phyloP scores from a whole-genome alignment of 164 flowering plant species.

The Litsea cubeba region DNA sequence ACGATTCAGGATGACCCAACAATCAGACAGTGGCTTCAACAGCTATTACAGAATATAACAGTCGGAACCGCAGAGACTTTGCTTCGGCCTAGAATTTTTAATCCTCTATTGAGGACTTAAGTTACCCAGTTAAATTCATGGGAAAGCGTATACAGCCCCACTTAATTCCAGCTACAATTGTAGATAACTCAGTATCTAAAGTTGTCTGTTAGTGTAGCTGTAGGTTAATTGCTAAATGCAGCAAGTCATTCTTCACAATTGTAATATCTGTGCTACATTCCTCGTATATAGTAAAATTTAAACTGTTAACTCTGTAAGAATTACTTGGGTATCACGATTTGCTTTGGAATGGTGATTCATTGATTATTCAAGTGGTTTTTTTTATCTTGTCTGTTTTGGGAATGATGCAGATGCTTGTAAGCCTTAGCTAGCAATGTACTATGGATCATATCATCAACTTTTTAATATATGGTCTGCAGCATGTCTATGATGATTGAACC shows the following conservation, averaged over 20 bases:
- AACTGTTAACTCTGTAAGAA: no score
- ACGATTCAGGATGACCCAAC: conserved; percentile 21
- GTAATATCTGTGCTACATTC: neutral
- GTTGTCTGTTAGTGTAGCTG: neutral
- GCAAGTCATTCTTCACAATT: neutral
- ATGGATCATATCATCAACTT: no score
- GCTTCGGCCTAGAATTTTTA: conserved; percentile 22
- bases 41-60: conserved; percentile 22
- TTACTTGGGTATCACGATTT: no score
- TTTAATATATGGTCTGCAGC: no score
- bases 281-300: neutral
- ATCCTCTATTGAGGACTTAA: conserved; percentile 6
- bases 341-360: no score
- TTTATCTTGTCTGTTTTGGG: no score
- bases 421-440: no score
- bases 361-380: no score
- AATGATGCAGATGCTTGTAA: no score
- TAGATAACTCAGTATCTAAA: neutral
- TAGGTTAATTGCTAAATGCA: neutral
- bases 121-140: neutral
- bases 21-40: conserved; percentile 23
- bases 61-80: conserved; percentile 11
- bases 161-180: neutral
- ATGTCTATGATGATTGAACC: no score
- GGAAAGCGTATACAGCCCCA: neutral